phyloP scores from a whole-genome alignment of 495 filamentous ascomycete genomes.

The Talaromyces wortmannii region DNA sequence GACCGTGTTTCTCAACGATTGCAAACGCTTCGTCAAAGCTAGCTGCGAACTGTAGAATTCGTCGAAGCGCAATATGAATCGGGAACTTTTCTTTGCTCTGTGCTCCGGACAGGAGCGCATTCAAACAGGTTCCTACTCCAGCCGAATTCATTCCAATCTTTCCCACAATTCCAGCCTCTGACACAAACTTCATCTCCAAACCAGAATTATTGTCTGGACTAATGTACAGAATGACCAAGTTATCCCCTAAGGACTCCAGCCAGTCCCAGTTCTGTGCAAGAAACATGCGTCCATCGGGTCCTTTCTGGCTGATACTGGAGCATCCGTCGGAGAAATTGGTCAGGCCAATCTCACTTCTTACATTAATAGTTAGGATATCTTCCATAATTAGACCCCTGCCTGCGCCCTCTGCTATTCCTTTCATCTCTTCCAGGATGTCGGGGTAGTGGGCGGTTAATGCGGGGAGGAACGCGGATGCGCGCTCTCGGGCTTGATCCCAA shows the following conservation, averaged over 20 bases:
- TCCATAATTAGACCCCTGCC: background rate
- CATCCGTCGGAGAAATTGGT: slow-evolving; percentile 36
- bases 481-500: background rate
- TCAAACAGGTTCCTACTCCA: slow-evolving; percentile 49
- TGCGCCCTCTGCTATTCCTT: background rate
- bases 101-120: slow-evolving; percentile 46
- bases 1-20: background rate
- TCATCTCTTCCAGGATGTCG: background rate
- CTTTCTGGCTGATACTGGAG: slow-evolving; percentile 39
- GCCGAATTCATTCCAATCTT: slow-evolving; percentile 51
- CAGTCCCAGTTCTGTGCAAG: slow-evolving; percentile 53
- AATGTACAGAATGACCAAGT: slow-evolving; percentile 39
- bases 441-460: background rate
- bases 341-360: background rate
- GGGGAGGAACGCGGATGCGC: background rate
- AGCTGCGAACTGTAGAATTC: background rate
- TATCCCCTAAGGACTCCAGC: slow-evolving; percentile 24
- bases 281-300: slow-evolving; percentile 14
- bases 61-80: slow-evolving; percentile 33
- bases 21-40: background rate
- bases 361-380: background rate
- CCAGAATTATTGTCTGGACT: slow-evolving; percentile 21
- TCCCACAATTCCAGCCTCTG: slow-evolving; percentile 50
- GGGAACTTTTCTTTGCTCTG: slow-evolving; percentile 38
- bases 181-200: slow-evolving; percentile 17